Conservation (phyloP, 1,284 basidiomycete genomes). For the Apiotrichum domesticum region DNA sequence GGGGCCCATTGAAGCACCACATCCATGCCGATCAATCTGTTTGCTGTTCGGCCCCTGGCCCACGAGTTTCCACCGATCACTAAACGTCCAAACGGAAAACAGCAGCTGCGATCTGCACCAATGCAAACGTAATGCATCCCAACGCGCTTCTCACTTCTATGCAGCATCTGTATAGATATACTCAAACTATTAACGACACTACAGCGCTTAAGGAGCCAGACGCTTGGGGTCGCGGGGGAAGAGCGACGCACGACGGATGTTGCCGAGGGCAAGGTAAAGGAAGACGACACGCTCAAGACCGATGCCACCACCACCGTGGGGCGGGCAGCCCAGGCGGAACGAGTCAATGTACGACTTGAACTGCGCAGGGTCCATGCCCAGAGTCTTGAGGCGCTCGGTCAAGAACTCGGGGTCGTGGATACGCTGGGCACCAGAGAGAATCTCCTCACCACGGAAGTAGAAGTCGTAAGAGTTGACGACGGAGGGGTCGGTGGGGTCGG, state of each 20-base stretch:
- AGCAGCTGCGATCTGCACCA: too few species aligned
- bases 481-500: slow-evolving; percentile 78
- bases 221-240: slow-evolving; percentile 87
- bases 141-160: neutral
- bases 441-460: slow-evolving; percentile 99
- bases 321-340: slow-evolving; percentile 88
- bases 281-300: slow-evolving; percentile 88
- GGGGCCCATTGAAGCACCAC: too few species aligned
- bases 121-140: neutral
- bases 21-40: too few species aligned
- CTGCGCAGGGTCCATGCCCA: slow-evolving; percentile 68
- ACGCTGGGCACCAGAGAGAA: slow-evolving; percentile 94
- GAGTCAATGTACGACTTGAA: slow-evolving; percentile 91
- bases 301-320: slow-evolving; percentile 58
- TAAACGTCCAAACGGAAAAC: too few species aligned
- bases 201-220: slow-evolving; percentile 41
- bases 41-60: too few species aligned
- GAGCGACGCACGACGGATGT: slow-evolving; percentile 86
- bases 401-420: slow-evolving; percentile 85
- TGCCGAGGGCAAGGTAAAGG: slow-evolving; percentile 81
- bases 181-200: too few species aligned
- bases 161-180: neutral
- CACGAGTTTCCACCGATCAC: too few species aligned
- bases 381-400: slow-evolving; percentile 68
- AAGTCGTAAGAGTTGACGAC: slow-evolving; percentile 99